Evolutionary conservation across 148 eudicot species (phyloP).

Genomic region (Fagopyrum tataricum): DNA sequence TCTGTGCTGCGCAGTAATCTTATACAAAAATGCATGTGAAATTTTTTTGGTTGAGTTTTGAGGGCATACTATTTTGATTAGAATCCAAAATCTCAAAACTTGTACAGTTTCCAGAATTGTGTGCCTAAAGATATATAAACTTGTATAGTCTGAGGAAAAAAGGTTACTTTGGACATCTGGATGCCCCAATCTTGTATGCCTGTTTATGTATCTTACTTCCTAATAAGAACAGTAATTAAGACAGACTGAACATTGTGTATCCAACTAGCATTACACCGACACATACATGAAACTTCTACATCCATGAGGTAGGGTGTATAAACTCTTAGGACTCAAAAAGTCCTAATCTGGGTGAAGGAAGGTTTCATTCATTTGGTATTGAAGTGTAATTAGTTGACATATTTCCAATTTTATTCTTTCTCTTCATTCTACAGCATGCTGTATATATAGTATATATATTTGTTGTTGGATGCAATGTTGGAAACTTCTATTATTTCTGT

Average conservation of each 20-base stretch:
- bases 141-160: background rate
- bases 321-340: background rate
- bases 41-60: background rate
- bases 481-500: background rate
- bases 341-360: background rate
- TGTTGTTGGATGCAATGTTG: background rate
- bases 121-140: too few species aligned
- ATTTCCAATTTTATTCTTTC: too few species aligned
- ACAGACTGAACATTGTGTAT: background rate
- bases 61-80: background rate
- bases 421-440: background rate
- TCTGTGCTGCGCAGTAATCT: background rate
- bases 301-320: conserved; percentile 6
- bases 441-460: background rate
- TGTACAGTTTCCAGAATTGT: background rate
- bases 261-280: background rate
- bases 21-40: background rate
- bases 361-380: background rate
- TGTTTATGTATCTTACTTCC: background rate
- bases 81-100: background rate
- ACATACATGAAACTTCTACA: background rate
- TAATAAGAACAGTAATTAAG: background rate
- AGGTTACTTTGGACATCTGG: background rate
- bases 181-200: background rate
- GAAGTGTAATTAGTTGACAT: background rate